These are phyloP conservation scores for Trichoderma sp. DNA, from an alignment of 2,329 filamentous ascomycete genomes.

Conservation along the genomic window DNA sequence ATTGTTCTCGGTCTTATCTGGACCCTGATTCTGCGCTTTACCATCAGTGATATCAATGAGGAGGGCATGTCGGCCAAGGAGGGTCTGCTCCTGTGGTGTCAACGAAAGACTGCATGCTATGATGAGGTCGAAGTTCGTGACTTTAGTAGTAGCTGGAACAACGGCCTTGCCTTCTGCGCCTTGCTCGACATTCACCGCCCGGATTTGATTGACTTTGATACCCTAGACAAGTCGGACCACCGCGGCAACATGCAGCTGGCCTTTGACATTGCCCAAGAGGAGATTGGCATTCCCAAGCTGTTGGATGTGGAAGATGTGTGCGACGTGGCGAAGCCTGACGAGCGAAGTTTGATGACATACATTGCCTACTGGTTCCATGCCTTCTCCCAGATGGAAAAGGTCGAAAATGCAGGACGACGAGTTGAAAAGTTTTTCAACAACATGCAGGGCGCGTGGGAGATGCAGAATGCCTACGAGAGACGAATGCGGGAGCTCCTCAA, in stretches of 20 bases:
- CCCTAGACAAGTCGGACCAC: conserved; percentile 90
- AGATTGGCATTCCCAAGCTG: conserved; percentile 94
- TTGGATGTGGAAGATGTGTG: conserved; percentile 98
- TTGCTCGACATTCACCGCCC: conserved; percentile 95
- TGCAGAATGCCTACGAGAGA: conserved; percentile 94
- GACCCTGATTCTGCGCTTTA: conserved; percentile 97
- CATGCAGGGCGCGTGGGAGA: conserved; percentile 99
- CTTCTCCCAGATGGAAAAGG: conserved; percentile 97
- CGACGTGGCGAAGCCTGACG: conserved; percentile 92
- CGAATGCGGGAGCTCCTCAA: conserved; percentile 81
- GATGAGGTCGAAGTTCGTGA: conserved; percentile 94
- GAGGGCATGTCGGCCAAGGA: conserved; percentile 98
- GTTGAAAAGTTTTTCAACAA: conserved; percentile 99
- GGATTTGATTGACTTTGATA: conserved; percentile 94
- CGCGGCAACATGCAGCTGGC: conserved; percentile 96
- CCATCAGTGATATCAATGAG: conserved; percentile 97
- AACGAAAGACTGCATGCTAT: conserved; percentile 97
- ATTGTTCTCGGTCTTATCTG: conserved; percentile 97
- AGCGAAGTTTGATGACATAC: conserved; percentile 97
- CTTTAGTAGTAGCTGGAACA: conserved; percentile 95
- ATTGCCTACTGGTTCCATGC: conserved; percentile 99
- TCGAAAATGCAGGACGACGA: conserved; percentile 92
- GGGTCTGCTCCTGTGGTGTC: conserved; percentile 92
- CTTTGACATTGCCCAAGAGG: conserved; percentile 92
- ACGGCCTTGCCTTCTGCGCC: conserved; percentile 94